Percentiles rank a stretch among this genome's conserved stretches.
phyloP scores from a whole-genome alignment of 2,329 filamentous ascomycete species.

The Tolypocladium cylindrosporum region DNA sequence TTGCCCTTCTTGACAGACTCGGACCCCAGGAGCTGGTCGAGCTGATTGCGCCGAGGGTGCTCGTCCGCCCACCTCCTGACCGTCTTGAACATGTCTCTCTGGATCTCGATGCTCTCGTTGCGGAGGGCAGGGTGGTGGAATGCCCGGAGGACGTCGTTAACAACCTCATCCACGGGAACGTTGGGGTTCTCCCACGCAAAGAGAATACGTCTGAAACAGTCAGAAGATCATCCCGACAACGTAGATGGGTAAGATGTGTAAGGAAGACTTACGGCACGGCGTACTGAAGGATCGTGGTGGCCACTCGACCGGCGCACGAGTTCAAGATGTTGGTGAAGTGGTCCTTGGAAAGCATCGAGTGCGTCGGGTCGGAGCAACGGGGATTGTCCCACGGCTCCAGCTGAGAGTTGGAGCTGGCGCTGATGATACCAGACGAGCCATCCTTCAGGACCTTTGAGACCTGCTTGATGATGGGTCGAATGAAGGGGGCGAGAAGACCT shows the following conservation, averaged over 20 bases:
- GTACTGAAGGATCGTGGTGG: conserved; percentile 72
- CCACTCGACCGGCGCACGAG: conserved; percentile 64
- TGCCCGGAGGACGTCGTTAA: conserved; percentile 68
- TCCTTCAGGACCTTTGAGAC: conserved; percentile 78
- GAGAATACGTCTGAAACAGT: conserved; percentile 52
- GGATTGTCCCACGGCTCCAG: conserved; percentile 73
- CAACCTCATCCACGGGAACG: conserved; percentile 72
- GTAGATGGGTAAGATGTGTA: no score
- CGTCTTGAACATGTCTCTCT: conserved; percentile 79
- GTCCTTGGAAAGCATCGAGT: conserved; percentile 76
- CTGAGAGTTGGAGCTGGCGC: conserved; percentile 62
- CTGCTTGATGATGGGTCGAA: conserved; percentile 81
- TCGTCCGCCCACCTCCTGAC: conserved; percentile 74
- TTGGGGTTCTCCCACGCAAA: conserved; percentile 89
- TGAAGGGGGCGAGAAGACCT: conserved; percentile 81
- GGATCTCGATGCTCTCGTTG: conserved; percentile 66
- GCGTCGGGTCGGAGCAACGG: conserved; percentile 65
- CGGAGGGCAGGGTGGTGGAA: conserved; percentile 89
- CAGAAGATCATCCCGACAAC: background rate
- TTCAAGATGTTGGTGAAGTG: conserved; percentile 76
- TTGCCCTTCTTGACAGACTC: conserved; percentile 74
- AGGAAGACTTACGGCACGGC: conserved; percentile 56
- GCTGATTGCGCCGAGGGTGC: conserved; percentile 52
- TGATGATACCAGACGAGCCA: conserved; percentile 65
- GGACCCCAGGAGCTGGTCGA: conserved; percentile 70